Evolutionary conservation across 257 asterid genomes (phyloP).

Genomic region (Scutellaria galericulata): DNA sequence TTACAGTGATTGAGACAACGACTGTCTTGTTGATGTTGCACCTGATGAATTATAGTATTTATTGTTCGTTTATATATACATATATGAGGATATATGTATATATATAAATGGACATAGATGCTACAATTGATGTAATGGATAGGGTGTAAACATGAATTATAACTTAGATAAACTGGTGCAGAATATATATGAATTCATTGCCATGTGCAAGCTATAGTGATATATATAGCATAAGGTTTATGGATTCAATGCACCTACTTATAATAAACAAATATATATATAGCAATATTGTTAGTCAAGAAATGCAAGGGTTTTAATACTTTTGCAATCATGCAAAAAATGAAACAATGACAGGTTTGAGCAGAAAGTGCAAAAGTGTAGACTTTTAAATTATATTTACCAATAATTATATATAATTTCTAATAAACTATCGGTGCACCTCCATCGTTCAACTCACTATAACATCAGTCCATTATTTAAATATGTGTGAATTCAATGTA

Average conservation of each 20-base stretch:
- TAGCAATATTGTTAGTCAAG: background rate
- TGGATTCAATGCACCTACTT: no score
- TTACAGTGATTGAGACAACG: background rate
- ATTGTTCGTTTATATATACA: no score
- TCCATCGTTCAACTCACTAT: background rate
- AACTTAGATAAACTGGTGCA: background rate
- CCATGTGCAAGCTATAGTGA: slow-evolving; percentile 23
- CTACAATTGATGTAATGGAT: no score
- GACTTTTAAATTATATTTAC: background rate
- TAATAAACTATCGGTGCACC: background rate
- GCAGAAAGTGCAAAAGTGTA: slow-evolving; percentile 34
- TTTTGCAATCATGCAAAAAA: slow-evolving; percentile 31
- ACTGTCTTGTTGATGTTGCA: no score
- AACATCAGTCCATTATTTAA: no score
- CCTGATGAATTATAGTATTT: no score
- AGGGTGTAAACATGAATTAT: no score
- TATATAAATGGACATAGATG: no score
- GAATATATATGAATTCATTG: slow-evolving; percentile 5
- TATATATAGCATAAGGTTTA: background rate
- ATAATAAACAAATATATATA: no score
- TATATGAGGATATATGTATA: no score
- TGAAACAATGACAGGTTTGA: slow-evolving; percentile 25
- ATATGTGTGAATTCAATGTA: no score
- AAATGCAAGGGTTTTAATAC: slow-evolving; percentile 7
- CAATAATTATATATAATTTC: background rate